phyloP scores from a whole-genome alignment of 2,329 filamentous ascomycete species.

The Phialophora chinensis region DNA sequence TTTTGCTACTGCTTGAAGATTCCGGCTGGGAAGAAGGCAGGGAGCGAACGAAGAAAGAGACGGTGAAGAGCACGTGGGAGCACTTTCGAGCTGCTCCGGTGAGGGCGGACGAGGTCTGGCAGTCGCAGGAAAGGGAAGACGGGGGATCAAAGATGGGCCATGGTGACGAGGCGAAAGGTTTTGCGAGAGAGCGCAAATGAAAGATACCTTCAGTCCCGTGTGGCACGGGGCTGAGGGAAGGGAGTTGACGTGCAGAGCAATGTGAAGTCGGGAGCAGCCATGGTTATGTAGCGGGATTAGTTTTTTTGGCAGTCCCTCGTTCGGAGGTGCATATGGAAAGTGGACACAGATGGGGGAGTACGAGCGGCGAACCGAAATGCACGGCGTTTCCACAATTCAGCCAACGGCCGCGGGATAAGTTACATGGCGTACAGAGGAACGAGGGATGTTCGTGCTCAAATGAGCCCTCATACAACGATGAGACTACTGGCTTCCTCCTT shows the following conservation, averaged over 20 bases:
- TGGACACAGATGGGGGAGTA: constrained; percentile 24
- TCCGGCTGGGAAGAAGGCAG: constrained; percentile 7
- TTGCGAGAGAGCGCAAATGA: constrained; percentile 31
- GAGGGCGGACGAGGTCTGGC: constrained; percentile 29
- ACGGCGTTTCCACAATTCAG: constrained; percentile 1
- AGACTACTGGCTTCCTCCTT: neutral
- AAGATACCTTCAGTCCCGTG: constrained; percentile 52
- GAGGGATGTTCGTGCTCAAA: constrained; percentile 14
- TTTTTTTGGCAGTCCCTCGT: constrained; percentile 21
- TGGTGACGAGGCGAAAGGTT: constrained; percentile 28
- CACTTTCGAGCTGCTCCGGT: constrained; percentile 36
- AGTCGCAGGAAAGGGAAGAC: constrained; percentile 28
- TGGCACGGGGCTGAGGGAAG: constrained; percentile 48
- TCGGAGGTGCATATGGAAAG: constrained; percentile 21
- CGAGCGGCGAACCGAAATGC: constrained; percentile 13
- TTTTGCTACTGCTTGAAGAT: constrained; percentile 14
- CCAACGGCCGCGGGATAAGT: neutral
- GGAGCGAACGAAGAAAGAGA: constrained; percentile 31
- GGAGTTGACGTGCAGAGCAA: constrained; percentile 36
- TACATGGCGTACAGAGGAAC: neutral
- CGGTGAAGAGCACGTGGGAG: constrained; percentile 34
- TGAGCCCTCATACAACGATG: constrained; percentile 9
- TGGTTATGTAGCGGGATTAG: constrained; percentile 34
- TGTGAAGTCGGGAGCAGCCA: constrained; percentile 33
- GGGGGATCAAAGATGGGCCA: constrained; percentile 43